Evolutionary conservation across 2,329 filamentous ascomycete genomes (phyloP), one percentile per base, ranked within the genome.

Genomic region (Sarocladium kiliense): DNA sequence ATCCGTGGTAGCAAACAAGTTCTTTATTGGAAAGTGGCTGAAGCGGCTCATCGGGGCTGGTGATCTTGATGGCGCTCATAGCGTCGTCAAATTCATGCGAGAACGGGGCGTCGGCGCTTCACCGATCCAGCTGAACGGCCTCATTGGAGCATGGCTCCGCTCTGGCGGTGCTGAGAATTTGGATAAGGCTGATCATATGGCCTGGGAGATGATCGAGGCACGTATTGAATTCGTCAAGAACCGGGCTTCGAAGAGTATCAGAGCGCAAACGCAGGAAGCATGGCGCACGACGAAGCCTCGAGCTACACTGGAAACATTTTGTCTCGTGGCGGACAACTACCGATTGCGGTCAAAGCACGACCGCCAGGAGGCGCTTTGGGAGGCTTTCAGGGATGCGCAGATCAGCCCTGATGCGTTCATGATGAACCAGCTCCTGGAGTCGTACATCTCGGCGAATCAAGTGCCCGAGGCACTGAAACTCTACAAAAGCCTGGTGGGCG

Each of bases 21-120:
- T 91, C 70, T 89, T 96, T 69, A 88, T 91, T 61, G 88, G 87
- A 32, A 92, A 90, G 63, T 96, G 91, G 92, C 79, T 96, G 64
- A 93, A 93, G 69, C 84, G 88, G 51, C 80, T 95, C 9, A 88
- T 95, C 55, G 86, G 86, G 16, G 81, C 85, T 56, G 85, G 84
- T 2, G 81, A 91, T 60, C 71, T 89, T 14, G 81, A 88, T 56
- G 87, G 86, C 2, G 89, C 90, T 2, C 77, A 82, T 54, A 81
- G 83, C 57, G 89, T 95, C 9, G 75, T 94, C 26, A 80, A 87
- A 14, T 78, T 91, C 59, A 93, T 95, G 87, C 83, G 85, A 61
- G 76, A 80, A 54, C 82, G 81, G 62, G 84, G 84, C 1, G 80
- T 91, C 32, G 76, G 77, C 56, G 85, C 89, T 2, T 84, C 88